phyloP scores from a whole-genome alignment of 129 eudicot species.

The Scalesia atractyloides region DNA sequence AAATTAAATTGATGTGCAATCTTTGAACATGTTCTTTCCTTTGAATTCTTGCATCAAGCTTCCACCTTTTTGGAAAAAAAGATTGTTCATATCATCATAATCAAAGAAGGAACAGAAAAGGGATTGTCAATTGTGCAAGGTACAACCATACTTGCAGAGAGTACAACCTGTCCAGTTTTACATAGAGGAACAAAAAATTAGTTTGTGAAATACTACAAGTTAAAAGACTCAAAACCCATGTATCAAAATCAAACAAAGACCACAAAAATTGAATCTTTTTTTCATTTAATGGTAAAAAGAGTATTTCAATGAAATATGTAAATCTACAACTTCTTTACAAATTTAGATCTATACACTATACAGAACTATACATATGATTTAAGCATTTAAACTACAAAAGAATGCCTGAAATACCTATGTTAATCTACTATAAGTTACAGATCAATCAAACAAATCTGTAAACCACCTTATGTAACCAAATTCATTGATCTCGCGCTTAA shows the following conservation, averaged over 20 bases:
- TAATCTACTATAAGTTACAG: conserved; percentile 10
- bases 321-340: conserved; percentile 24
- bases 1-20: conserved; percentile 6
- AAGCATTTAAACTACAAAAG: conserved; percentile 16
- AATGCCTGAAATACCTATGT: conserved; percentile 31
- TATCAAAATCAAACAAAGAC: conserved; percentile 22
- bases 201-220: background rate
- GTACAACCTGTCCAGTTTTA: background rate
- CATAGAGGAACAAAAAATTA: background rate
- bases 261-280: conserved; percentile 14
- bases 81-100: background rate
- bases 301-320: conserved; percentile 15
- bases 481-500: background rate
- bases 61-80: background rate
- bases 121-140: background rate
- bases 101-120: background rate
- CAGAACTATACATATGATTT: conserved; percentile 25
- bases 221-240: conserved; percentile 12
- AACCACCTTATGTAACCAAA: background rate
- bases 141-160: conserved; percentile 20
- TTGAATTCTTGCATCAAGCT: conserved; percentile 1
- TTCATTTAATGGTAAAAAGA: conserved; percentile 27
- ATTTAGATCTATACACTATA: conserved; percentile 26
- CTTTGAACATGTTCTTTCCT: conserved; percentile 1
- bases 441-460: conserved; percentile 17